A percentile compares a stretch with the other conserved stretches of the same genome.
Conservation (phyloP, 1,284 basidiomycete species). For the Ceratobasidium sp. region DNA sequence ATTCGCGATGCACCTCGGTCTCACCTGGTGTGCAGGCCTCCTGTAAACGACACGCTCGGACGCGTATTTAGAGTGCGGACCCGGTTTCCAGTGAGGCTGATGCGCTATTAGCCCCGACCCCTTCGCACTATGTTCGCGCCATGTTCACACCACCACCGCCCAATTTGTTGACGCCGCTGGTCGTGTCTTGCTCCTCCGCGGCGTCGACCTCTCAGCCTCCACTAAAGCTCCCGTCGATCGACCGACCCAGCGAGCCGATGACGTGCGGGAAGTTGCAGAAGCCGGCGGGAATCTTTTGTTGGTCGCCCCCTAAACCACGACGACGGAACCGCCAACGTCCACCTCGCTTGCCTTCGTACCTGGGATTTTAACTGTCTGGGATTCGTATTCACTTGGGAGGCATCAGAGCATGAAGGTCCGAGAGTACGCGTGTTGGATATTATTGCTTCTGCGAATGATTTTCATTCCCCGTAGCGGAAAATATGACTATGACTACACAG, state of each 20-base stretch:
- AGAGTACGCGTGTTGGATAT: conserved; percentile 65
- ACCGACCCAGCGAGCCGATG: conserved; percentile 76
- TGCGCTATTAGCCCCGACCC: conserved; percentile 65
- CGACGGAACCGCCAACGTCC: conserved; percentile 88
- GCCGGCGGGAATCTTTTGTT: conserved; percentile 79
- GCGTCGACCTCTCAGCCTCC: conserved; percentile 92
- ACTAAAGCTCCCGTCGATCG: conserved; percentile 84
- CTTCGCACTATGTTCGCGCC: conserved; percentile 65
- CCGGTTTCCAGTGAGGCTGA: too few relatives aligned
- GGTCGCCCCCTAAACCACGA: conserved; percentile 85
- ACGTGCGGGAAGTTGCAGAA: conserved; percentile 92
- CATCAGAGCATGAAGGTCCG: conserved; percentile 93
- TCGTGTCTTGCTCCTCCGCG: conserved; percentile 87
- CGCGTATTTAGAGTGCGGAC: too few relatives aligned
- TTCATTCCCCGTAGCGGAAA: conserved; percentile 70
- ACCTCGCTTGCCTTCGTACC: conserved; percentile 84
- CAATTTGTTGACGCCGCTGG: conserved; percentile 89
- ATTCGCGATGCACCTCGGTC: too few relatives aligned
- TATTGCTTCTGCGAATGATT: conserved; percentile 9
- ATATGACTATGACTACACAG: conserved; percentile 93
- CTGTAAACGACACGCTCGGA: too few relatives aligned
- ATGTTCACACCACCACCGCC: conserved; percentile 76
- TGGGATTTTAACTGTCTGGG: conserved; percentile 98
- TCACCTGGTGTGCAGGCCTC: too few relatives aligned
- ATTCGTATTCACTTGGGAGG: conserved; percentile 95